A percentile compares a stretch with the other conserved stretches of the same genome.
Conservation (phyloP, 2,329 filamentous ascomycete species). For the Pseudocercospora vitis region DNA sequence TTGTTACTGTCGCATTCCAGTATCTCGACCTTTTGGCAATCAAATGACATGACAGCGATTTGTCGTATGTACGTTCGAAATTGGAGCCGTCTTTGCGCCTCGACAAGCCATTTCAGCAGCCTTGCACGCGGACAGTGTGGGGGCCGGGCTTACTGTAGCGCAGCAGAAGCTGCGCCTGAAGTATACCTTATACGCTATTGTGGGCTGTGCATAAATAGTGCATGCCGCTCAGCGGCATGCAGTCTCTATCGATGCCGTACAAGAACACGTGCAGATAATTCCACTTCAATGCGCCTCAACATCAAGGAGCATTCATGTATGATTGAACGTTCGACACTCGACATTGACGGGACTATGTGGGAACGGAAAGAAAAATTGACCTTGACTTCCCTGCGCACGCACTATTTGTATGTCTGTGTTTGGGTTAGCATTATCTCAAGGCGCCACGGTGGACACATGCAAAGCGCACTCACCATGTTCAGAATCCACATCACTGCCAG, state of each 20-base stretch:
- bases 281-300: too few relatives aligned
- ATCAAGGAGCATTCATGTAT: too few relatives aligned
- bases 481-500: slow-evolving; percentile 23
- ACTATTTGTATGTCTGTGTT: slow-evolving; percentile 12
- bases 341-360: background rate
- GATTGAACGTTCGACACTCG: too few relatives aligned
- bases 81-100: background rate
- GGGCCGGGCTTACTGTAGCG: background rate
- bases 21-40: background rate
- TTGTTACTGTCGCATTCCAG: background rate
- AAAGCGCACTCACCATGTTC: slow-evolving; percentile 23
- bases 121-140: slow-evolving; percentile 1
- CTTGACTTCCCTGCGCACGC: background rate
- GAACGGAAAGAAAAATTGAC: background rate
- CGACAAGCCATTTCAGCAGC: background rate
- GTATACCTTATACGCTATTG: background rate
- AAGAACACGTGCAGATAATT: too few relatives aligned
- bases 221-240: too few relatives aligned
- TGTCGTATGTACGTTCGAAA: background rate
- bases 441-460: too few relatives aligned
- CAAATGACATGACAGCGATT: background rate
- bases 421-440: background rate
- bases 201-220: background rate
- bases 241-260: background rate
- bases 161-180: background rate